phyloP scores from a whole-genome alignment of 345 rosid species.

The Rubroshorea leprosula region DNA sequence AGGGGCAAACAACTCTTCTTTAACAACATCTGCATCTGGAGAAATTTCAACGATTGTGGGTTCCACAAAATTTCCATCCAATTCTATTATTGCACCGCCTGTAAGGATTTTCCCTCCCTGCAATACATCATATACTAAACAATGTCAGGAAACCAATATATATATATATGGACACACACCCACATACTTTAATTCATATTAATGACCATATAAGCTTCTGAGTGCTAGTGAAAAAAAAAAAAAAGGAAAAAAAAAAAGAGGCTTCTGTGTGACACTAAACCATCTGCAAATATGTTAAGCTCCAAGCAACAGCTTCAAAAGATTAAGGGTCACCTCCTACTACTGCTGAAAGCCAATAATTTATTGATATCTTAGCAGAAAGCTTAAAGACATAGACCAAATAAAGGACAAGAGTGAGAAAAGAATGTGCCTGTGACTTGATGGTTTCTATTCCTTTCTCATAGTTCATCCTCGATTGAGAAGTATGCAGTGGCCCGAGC shows the following conservation, averaged over 20 bases:
- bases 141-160: conserved; percentile 7
- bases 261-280: not conserved
- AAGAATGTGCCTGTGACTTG: conserved; percentile 70
- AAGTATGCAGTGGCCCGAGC: conserved; percentile 85
- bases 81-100: conserved; percentile 62
- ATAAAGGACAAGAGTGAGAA: conserved; percentile 2
- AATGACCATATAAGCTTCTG: not conserved
- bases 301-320: not conserved
- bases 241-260: not conserved
- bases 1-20: conserved; percentile 92
- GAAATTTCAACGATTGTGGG: conserved; percentile 93
- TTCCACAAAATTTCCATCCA: conserved; percentile 88
- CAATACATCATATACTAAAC: conserved; percentile 9
- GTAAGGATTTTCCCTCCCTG: conserved; percentile 90
- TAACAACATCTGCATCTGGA: conserved; percentile 56
- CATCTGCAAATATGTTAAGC: too few relatives aligned
- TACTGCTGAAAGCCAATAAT: not conserved
- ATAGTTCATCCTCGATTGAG: conserved; percentile 64
- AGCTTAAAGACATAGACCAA: not conserved
- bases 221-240: not conserved
- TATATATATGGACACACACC: not conserved
- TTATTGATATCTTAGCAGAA: conserved; percentile 1
- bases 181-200: not conserved
- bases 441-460: conserved; percentile 77
- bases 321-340: not conserved